Evolutionary conservation across 768 basidiomycete species (phyloP), one percentile per base, ranked within the genome.

Genomic region (Tylopilus plumbeoviolaceoides): DNA sequence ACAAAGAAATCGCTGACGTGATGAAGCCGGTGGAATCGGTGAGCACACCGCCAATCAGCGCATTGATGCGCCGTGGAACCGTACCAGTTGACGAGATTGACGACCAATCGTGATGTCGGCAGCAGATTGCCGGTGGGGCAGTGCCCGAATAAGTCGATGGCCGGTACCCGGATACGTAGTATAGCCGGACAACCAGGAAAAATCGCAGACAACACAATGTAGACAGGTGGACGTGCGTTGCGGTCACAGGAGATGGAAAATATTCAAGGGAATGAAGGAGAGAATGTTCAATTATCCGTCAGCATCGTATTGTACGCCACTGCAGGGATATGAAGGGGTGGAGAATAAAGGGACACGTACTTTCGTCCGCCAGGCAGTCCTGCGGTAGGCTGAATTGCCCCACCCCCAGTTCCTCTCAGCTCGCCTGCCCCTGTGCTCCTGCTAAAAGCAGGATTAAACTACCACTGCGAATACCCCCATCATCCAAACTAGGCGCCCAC

Each of bases 351-450:
- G 31, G 39, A 44, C 25, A 67, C 66, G 55, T 57, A 67, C 67
- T 66, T 67, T 9, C 64, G 60, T 44, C 55, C 59, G 42, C 64
- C 59, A 47, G 63, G 55, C 30, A 50, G 31, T 20, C 49, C 59
- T 11, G 61, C 46, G 21, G 39, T 42, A 44, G 14, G 47, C 17
- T 50, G 58, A 18, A 11, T 39, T 25, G 52, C 8, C 39, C 54
- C 54, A 18, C 56, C 51, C 21, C 54, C 56, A 20, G 33, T 18
- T 23, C 59, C 51, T 47, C 52, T 47, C 3, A 12, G 17, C 5
- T 33, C 57, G 5, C 55, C 44, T 0, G 44, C 36, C 14, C 49
- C 47, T 8, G 41, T 38, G 21, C 27, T 48, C 30, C 42, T 40
- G 6, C 44, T 20, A 3, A 18, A 12, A 2, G 48, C 44, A 7